phyloP scores from a whole-genome alignment of 208 protist species.

The Trypanosoma platydactyli region DNA sequence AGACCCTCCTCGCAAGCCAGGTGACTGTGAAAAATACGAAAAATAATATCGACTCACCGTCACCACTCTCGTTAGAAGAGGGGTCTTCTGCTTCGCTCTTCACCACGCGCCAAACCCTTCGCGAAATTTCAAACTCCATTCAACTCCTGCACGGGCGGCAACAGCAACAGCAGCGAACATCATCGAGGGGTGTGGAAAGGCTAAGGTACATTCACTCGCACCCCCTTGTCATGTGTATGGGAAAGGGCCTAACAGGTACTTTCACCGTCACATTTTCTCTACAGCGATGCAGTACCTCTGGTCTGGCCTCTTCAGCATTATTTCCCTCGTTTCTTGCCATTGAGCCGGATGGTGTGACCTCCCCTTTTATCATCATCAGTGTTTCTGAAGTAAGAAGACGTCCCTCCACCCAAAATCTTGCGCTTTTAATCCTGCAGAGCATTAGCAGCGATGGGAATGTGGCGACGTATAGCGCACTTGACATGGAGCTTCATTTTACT shows the following conservation, averaged over 20 bases:
- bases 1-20: background rate
- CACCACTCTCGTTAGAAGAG: background rate
- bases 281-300: slow-evolving; percentile 4
- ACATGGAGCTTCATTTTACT: slow-evolving; percentile 15
- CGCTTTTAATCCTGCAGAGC: slow-evolving; percentile 19
- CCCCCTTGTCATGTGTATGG: slow-evolving; percentile 42
- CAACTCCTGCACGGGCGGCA: slow-evolving; percentile 18
- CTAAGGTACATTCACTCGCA: slow-evolving; percentile 36
- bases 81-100: background rate
- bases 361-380: slow-evolving; percentile 22
- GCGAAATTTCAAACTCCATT: slow-evolving; percentile 7
- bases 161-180: slow-evolving; percentile 30
- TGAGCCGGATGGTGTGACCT: slow-evolving; percentile 16
- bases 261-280: slow-evolving; percentile 27
- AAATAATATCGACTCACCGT: background rate
- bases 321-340: slow-evolving; percentile 39
- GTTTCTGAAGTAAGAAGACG: background rate
- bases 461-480: slow-evolving; percentile 20
- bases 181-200: slow-evolving; percentile 24
- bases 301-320: slow-evolving; percentile 1
- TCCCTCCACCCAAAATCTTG: background rate
- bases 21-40: background rate
- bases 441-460: slow-evolving; percentile 18
- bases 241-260: slow-evolving; percentile 20
- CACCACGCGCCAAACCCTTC: slow-evolving; percentile 1